A percentile compares a stretch with the other conserved stretches of the same genome.
Conservation (phyloP, 2,329 filamentous ascomycete species). For the Dothiorella sarmentorum region DNA sequence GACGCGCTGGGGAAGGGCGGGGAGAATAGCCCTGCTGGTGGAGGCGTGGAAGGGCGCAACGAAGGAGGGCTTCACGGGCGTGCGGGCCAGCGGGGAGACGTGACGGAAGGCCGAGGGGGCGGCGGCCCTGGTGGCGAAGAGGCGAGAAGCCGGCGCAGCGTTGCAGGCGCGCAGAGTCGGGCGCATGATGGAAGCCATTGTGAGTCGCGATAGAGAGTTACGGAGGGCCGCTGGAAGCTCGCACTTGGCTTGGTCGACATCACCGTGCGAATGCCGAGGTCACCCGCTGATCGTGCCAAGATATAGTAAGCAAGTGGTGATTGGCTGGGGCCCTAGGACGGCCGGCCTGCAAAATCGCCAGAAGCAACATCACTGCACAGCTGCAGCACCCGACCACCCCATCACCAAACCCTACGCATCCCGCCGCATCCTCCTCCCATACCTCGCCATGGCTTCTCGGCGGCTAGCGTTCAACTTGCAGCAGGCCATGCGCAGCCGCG, state of each 20-base stretch:
- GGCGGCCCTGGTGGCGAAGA: constrained; percentile 39
- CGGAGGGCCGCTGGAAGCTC: not conserved
- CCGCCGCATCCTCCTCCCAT: constrained; percentile 20
- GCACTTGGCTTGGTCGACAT: constrained; percentile 1
- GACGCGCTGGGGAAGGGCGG: constrained; percentile 81
- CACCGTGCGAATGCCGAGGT: constrained; percentile 14
- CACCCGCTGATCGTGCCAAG: constrained; percentile 17
- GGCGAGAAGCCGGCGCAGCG: constrained; percentile 42
- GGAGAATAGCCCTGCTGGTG: constrained; percentile 70
- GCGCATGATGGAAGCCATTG: constrained; percentile 54
- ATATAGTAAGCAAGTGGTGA: constrained; percentile 7
- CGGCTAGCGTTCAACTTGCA: constrained; percentile 94
- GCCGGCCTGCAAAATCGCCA: constrained; percentile 14
- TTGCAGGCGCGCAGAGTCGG: constrained; percentile 46
- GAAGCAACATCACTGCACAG: constrained; percentile 8
- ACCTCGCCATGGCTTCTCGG: constrained; percentile 80
- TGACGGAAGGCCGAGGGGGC: constrained; percentile 34
- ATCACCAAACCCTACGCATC: constrained; percentile 43
- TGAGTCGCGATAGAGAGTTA: constrained; percentile 19
- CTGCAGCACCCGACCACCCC: constrained; percentile 44
- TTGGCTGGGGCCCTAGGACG: constrained; percentile 4
- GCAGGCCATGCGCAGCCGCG: constrained; percentile 82
- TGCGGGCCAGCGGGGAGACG: constrained; percentile 32
- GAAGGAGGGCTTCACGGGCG: constrained; percentile 38
- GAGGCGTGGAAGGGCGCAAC: constrained; percentile 82